Conservation (phyloP, 495 filamentous ascomycete genomes). For the Hypoxylon rickii region DNA sequence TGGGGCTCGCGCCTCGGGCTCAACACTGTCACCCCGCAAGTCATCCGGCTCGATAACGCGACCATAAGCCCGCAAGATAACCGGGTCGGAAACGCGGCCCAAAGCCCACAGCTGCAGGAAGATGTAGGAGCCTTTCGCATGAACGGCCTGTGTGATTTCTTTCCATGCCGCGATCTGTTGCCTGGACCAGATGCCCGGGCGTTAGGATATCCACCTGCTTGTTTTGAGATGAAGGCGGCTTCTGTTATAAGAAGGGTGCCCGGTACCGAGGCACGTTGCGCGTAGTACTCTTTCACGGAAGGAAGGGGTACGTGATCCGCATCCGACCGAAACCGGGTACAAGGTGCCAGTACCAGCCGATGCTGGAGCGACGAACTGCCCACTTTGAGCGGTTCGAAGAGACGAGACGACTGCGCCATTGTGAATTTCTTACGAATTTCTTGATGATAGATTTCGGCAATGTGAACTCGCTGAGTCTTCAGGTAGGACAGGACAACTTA, state of each 20-base stretch:
- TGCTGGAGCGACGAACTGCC: conserved; percentile 44
- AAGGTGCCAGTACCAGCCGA: conserved; percentile 50
- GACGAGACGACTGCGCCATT: conserved; percentile 25
- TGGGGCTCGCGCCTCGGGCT: conserved; percentile 53
- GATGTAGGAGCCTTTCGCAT: conserved; percentile 63
- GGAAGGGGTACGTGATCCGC: conserved; percentile 53
- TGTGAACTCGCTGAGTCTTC: no score
- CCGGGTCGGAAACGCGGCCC: conserved; percentile 40
- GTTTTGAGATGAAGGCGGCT: conserved; percentile 52
- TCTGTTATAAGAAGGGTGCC: conserved; percentile 68
- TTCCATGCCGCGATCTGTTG: conserved; percentile 64
- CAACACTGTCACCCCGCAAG: no score
- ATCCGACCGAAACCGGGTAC: conserved; percentile 52
- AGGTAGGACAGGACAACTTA: no score
- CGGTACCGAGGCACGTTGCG: conserved; percentile 59
- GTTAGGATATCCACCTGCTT: conserved; percentile 44
- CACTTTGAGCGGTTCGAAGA: conserved; percentile 50
- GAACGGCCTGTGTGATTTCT: conserved; percentile 62
- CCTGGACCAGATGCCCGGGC: conserved; percentile 60
- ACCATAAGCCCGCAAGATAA: conserved; percentile 41
- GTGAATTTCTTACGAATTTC: no score
- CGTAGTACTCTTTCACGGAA: conserved; percentile 59
- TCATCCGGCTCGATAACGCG: no score
- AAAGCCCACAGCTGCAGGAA: conserved; percentile 63
- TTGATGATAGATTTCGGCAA: no score